Percentiles rank a stretch among this genome's conserved stretches.
These are phyloP conservation scores for Fomes fomentarius DNA, from an alignment of 1,284 basidiomycete genomes.

Conservation along the genomic window DNA sequence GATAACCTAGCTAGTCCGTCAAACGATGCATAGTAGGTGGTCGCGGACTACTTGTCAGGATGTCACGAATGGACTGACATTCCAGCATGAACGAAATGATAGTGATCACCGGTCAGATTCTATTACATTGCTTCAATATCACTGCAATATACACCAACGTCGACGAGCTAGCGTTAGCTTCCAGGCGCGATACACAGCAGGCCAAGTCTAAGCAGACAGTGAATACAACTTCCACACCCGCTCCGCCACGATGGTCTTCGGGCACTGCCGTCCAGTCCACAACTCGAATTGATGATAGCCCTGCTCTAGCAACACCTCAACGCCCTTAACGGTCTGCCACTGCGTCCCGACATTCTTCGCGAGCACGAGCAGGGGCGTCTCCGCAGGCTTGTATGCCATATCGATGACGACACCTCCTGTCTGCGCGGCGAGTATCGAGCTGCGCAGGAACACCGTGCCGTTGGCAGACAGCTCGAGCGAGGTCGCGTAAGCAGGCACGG, in stretches of 20 bases:
- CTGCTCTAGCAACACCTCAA: conserved; percentile 87
- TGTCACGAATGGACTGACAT: too few relatives aligned
- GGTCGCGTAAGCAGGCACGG: conserved; percentile 81
- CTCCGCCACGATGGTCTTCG: conserved; percentile 48
- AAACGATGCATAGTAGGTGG: too few relatives aligned
- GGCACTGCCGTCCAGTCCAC: conserved; percentile 76
- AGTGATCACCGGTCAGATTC: too few relatives aligned
- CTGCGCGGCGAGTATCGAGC: conserved; percentile 52
- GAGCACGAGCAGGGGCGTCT: conserved; percentile 67
- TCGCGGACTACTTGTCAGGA: too few relatives aligned
- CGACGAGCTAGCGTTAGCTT: too few relatives aligned
- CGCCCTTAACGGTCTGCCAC: conserved; percentile 80
- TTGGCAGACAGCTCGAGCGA: conserved; percentile 42
- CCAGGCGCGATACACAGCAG: too few relatives aligned
- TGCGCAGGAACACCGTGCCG: conserved; percentile 55
- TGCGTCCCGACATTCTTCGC: conserved; percentile 50
- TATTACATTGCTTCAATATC: too few relatives aligned
- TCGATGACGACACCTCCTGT: conserved; percentile 77
- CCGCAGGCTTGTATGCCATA: conserved; percentile 89
- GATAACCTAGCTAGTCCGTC: too few relatives aligned
- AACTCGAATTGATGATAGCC: conserved; percentile 83
- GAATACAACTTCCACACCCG: conserved; percentile 54
- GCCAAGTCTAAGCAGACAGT: background rate
- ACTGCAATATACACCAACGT: too few relatives aligned
- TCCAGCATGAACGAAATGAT: too few relatives aligned